Evolutionary conservation across 305 asterid species (phyloP).

Genomic region (Fraxinus albicans): DNA sequence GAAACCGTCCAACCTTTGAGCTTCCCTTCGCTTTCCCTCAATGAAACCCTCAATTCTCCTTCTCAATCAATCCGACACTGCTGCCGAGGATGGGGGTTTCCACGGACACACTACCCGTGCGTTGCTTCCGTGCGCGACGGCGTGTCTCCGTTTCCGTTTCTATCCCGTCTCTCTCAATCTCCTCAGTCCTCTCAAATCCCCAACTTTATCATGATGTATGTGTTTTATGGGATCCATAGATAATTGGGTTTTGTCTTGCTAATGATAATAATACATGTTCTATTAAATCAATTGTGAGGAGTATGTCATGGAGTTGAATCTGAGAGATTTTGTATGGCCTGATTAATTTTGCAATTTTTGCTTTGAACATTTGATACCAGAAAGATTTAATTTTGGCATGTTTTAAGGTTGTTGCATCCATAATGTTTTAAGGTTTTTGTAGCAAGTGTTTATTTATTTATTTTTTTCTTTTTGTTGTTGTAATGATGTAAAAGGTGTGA

Average conservation of each 20-base stretch:
- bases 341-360: background rate
- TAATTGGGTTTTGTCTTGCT: background rate
- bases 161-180: too few species aligned
- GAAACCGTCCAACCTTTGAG: too few species aligned
- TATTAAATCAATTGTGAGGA: background rate
- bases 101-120: too few species aligned
- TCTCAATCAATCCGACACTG: too few species aligned
- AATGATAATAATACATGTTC: background rate
- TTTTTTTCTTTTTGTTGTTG: too few species aligned
- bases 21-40: too few species aligned
- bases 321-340: background rate
- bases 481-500: background rate
- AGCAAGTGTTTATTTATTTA: background rate
- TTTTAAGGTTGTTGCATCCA: background rate
- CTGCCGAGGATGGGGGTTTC: too few species aligned
- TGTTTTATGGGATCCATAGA: background rate
- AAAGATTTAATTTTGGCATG: background rate
- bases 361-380: background rate
- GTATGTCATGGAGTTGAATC: background rate
- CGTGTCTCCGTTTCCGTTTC: too few species aligned
- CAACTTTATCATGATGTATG: background rate
- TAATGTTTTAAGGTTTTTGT: background rate
- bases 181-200: background rate
- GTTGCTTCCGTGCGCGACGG: too few species aligned
- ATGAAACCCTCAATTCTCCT: too few species aligned